Base-by-base conservation (phyloP, 179 eudicot species). In the Beta macrorhiza region DNA sequence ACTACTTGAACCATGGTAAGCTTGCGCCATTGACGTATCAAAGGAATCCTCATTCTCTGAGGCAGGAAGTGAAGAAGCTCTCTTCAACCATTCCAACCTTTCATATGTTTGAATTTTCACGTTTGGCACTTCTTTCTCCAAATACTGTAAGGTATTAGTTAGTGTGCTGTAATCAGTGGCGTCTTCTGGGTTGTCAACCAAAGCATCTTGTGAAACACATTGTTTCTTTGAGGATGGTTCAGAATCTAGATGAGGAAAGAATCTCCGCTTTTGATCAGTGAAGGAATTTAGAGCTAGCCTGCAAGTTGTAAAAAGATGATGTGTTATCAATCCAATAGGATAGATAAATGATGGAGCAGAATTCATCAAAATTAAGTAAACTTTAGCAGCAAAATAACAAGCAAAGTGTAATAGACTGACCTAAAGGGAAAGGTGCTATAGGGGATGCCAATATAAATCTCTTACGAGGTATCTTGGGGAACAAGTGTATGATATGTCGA, bases 201-300 rank as follows among this genome's bases (percentile, higher is more conserved):
- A 76, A 61, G 91, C 79, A 67, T 79, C 76, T 79, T 85, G 85
- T 69, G 90, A 85, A 78, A 78, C 86, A 86, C 90, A 75, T n/a
- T 81, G 97, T 80, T 89, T 96, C 87, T 92, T 94, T 72, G 87
- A 81, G 76, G 87, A 76, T 78, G 92, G 82, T 84, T 86, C 92
- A 55, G 67, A 82, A 68, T 91, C 91, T 76, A 96, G 93, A 81
- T 96, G 96, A 81, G 97, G 97, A 82, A 96, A 96, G 81, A 92
- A 92, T 78, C 98, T 90, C 80, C 87, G 86, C 79, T 92, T 94
- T 84, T 96, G 98, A 83, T 92, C 97, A 6, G 90, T 90, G 77
- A 96, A 96, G 68, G 99, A 93, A 86, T 96, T 93, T 78, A 96
- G 90, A 77, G 99, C 99, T 83, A 96, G 85, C 88, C 99, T 95